Evolutionary conservation across 2,329 filamentous ascomycete genomes (phyloP), one percentile per base, ranked within the genome.

Genomic region (Alternaria infectoria): DNA sequence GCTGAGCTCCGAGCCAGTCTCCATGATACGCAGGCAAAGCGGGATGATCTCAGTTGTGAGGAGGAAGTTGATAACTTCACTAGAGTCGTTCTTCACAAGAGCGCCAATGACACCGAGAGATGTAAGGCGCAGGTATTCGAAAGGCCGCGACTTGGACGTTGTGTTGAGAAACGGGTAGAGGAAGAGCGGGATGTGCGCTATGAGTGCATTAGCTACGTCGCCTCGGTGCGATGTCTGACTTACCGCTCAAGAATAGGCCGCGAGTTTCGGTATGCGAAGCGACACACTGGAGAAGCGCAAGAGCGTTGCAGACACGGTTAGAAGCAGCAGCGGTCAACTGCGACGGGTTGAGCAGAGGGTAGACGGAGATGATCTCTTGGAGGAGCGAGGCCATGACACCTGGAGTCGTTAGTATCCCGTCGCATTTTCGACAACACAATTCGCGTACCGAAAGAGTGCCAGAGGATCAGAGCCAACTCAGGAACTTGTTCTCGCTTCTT

Each of bases 401-500:
- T 97, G 69, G 12, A 4, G 62, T 63, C 65, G 65, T 74, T 66
- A 77, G 66, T 68, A 40, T 21, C 8, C 44, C 15, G 15, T 32
- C 28, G 32, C 6, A n/a, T 15, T 26, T 5, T 21, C 11, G 12
- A 12, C 6, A 19, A 19, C 13, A 25, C 12, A 21, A 15, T 28
- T 3, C 11, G 7, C 61, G 51, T 88, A 97, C 95, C 96, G 77
- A 97, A 98, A 4, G 95, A 98, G 81, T 99, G 96, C 96, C 96
- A 99, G 66, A 99, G 85, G 65, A 99, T 97, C 74, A 99, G 85
- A 50, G 96, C 96, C 63, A 99, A 85, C 83, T 99, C 96, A 0
- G 96, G 95, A 15, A 99, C 96, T 81, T 98, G 96, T 82, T 99
- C 96, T 61, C 96, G 87, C 87, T 99, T 99, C 86, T 99, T 99